Evolutionary conservation across 768 basidiomycete species (phyloP).

Genomic region (Coprinopsis sp.): DNA sequence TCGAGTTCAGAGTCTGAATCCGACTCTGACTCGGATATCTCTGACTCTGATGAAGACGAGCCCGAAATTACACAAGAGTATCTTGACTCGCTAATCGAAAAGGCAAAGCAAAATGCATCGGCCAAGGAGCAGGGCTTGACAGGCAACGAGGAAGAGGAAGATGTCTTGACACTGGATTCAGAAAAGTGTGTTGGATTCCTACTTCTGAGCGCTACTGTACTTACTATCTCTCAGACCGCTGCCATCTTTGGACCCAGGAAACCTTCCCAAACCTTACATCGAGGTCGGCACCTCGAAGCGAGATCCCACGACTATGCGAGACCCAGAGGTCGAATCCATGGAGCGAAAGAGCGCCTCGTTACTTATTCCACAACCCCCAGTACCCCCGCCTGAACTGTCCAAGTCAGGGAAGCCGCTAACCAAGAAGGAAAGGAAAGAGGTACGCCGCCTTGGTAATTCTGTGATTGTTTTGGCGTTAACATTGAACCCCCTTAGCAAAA

Average conservation of each 20-base stretch:
- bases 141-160: conserved; percentile 37
- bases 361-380: conserved; percentile 54
- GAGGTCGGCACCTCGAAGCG: conserved; percentile 41
- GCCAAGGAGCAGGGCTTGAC: conserved; percentile 25
- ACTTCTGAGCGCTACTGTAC: conserved; percentile 5
- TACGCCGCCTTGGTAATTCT: conserved; percentile 25
- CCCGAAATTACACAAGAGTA: conserved; percentile 53
- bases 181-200: conserved; percentile 28
- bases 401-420: conserved; percentile 65
- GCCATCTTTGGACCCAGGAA: conserved; percentile 62
- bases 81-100: conserved; percentile 58
- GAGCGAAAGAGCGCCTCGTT: conserved; percentile 47
- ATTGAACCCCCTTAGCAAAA: conserved; percentile 45
- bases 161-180: conserved; percentile 47
- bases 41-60: conserved; percentile 34
- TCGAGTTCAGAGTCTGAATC: conserved; percentile 23
- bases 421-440: conserved; percentile 68
- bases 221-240: conserved; percentile 39
- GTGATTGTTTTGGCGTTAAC: not conserved
- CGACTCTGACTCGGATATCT: conserved; percentile 25
- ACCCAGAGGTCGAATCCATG: conserved; percentile 56
- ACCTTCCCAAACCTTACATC: conserved; percentile 63
- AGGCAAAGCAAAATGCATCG: conserved; percentile 49
- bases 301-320: conserved; percentile 45
- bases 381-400: conserved; percentile 54